These are phyloP conservation scores for Phytophthora capsici DNA, from an alignment of 352 stramenopile genomes.

Conservation along the genomic window DNA sequence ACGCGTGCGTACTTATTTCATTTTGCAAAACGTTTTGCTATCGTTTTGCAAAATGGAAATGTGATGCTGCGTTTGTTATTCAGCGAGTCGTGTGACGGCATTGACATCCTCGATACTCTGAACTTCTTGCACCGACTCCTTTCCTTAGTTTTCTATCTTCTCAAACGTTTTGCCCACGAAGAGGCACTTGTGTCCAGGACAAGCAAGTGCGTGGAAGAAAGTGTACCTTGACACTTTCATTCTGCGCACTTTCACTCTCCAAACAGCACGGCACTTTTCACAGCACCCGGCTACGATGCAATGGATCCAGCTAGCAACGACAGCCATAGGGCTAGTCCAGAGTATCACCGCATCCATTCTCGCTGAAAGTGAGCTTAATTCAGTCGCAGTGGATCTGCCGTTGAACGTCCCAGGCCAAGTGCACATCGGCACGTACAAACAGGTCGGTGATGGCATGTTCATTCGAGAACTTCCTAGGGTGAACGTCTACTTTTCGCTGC, in stretches of 20 bases:
- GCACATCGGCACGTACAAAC: constrained; percentile 43
- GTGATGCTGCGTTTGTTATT: too few species aligned
- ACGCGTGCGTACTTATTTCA: too few species aligned
- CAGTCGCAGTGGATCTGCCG: constrained; percentile 35
- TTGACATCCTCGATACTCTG: neutral
- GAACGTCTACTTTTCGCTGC: constrained; percentile 49
- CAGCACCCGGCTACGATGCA: neutral
- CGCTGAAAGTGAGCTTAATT: neutral
- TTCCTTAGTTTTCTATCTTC: constrained; percentile 11
- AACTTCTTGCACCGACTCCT: constrained; percentile 25
- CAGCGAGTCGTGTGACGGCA: too few species aligned
- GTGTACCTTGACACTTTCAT: neutral
- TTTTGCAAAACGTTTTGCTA: too few species aligned
- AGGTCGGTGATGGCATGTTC: constrained; percentile 28
- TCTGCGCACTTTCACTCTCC: constrained; percentile 17
- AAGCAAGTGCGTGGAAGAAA: constrained; percentile 14
- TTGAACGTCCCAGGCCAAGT: constrained; percentile 35
- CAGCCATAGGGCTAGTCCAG: neutral
- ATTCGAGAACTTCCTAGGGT: constrained; percentile 37
- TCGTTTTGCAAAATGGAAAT: too few species aligned
- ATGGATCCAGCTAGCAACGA: constrained; percentile 6
- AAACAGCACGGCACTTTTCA: neutral
- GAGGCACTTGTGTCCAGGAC: constrained; percentile 22
- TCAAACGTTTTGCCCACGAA: constrained; percentile 6
- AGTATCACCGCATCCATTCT: neutral